Base-by-base conservation (phyloP, 257 asterid genomes). In the Lantana camara region DNA sequence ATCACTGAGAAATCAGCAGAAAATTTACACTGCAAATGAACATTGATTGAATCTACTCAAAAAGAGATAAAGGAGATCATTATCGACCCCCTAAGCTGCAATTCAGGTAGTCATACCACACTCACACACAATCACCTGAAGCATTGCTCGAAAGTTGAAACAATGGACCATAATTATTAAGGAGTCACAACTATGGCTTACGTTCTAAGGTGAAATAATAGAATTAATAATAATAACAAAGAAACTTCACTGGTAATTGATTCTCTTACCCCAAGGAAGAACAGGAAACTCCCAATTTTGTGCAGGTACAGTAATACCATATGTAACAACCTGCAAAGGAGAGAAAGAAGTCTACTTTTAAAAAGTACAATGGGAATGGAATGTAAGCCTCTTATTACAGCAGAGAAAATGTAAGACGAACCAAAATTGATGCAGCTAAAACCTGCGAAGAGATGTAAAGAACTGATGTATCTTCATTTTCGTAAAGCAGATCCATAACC, bases 241-340 rank as follows among this genome's bases (percentile, higher is more conserved):
- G 22, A 63, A 38, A 8, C 27, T 44, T 21, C 16, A 60, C 6
- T 48, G 59, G 14, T 21, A 30, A 54, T 38, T 48, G 45, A 34
- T 40, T 23, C 47, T 69, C 87, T 77, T 83, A 85, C 92, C 95
- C 98, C 97, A 89, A 22, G 85, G 88, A 52, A 91, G 85, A 80
- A 89, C 63, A 14, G 98, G 98, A 67, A 91, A 89, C 68, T 91
- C 98, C 87, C 85, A 86, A 74, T 32, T 76, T n/a, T 79, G 93
- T 12, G 52, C 51, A 15, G 96, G 97, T 67, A 89, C 92, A 15
- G 95, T 70, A 64, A 82, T 76, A 58, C 79, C 75, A 74, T 89
- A 91, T 4, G 90, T 80, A 66, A 80, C 91, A 68, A 84, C 90
- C 91, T 85, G 83, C 27, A 44, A 64, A 66, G 41, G 61, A 51